Base-by-base conservation (phyloP, 768 basidiomycete species). In the Clavaria fumosa region DNA sequence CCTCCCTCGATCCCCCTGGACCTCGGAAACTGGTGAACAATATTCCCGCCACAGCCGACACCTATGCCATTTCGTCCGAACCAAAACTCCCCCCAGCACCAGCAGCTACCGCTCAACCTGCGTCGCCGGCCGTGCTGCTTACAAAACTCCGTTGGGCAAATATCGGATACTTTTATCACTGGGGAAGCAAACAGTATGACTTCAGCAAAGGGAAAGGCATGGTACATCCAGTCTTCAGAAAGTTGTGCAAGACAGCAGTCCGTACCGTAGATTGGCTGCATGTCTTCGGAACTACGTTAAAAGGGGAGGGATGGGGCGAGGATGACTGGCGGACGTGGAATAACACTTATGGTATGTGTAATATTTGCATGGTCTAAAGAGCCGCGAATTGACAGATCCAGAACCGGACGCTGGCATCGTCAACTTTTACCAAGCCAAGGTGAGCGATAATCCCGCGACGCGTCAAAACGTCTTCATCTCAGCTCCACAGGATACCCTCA, bases 361-460 rank as follows among this genome's bases (percentile, higher is more conserved):
- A 41, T 31, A 21, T 33, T 36, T 39, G 17, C 20, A 31, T 43
- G 7, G 39, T 21, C 42, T 23, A 23, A 34, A n/a, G n/a, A n/a
- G n/a, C n/a, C n/a, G n/a, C 10, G 9, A 19, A 11, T n/a, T 14
- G n/a, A 17, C 22, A 6, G 35, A 15, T 6, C 9, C 45, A 91
- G 89, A 83, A 52, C 88, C 91, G 3, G 93, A 99, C 50, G 91
- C 90, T 7, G 93, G 91, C 5, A 95, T 97, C 36, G 80, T 95
- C 38, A 97, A 97, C 52, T 95, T 90, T 51, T 96, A 95, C 52
- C 84, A 90, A 54, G 69, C 67, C 31, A 81, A 77, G 56, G 76
- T 70, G 22, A 27, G 49, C n/a, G n/a, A n/a, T n/a, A n/a, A n/a
- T 44, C 6, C 15, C 35, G 14, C 20, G 2, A 19, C 11, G 19